Evolutionary conservation across 352 stramenopile species (phyloP).

Genomic region (Phytophthora tentaculata): DNA sequence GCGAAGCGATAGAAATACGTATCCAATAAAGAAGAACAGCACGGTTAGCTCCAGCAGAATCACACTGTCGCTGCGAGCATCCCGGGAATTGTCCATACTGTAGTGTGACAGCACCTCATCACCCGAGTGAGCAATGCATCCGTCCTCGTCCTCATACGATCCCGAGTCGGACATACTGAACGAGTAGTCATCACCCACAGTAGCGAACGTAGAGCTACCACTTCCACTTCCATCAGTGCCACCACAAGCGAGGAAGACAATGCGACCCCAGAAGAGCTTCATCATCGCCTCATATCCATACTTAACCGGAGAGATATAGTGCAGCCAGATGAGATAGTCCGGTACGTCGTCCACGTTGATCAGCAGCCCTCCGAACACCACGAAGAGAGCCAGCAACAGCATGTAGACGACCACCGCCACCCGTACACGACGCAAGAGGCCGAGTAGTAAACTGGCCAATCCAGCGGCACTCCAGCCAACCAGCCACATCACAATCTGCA

Average conservation of each 20-base stretch:
- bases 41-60: slow-evolving; percentile 50
- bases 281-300: slow-evolving; percentile 47
- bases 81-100: slow-evolving; percentile 43
- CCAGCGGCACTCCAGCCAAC: slow-evolving; percentile 39
- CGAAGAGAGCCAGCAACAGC: slow-evolving; percentile 45
- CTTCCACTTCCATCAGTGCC: slow-evolving; percentile 26
- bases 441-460: slow-evolving; percentile 40
- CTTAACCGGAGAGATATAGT: slow-evolving; percentile 64
- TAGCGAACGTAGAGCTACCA: slow-evolving; percentile 17
- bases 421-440: slow-evolving; percentile 41
- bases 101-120: slow-evolving; percentile 58
- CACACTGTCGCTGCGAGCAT: slow-evolving; percentile 36
- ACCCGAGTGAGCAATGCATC: slow-evolving; percentile 50
- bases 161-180: slow-evolving; percentile 29
- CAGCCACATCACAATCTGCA: slow-evolving; percentile 57
- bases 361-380: slow-evolving; percentile 52
- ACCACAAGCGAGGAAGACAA: slow-evolving; percentile 31
- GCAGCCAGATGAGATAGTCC: slow-evolving; percentile 62
- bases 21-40: slow-evolving; percentile 45
- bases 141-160: slow-evolving; percentile 23
- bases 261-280: slow-evolving; percentile 50
- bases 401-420: slow-evolving; percentile 39
- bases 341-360: slow-evolving; percentile 54
- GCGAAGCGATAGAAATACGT: slow-evolving; percentile 41
- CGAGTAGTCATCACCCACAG: slow-evolving; percentile 27